These are phyloP conservation scores for Olyra latifolia DNA, from an alignment of 176 grass and related monocot genomes.

Conservation along the genomic window DNA sequence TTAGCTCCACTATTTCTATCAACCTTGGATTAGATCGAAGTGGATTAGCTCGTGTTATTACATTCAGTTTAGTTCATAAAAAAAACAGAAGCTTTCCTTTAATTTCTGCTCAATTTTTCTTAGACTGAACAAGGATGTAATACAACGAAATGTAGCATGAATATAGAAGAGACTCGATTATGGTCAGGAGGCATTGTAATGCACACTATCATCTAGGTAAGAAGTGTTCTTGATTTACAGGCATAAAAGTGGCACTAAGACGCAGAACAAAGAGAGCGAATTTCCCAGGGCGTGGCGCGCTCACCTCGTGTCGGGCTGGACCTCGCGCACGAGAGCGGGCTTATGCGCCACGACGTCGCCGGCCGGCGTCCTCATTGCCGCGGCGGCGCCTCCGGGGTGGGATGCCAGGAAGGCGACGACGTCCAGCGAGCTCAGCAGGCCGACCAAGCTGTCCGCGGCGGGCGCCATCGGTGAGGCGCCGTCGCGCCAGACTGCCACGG, in stretches of 20 bases:
- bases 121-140: no score
- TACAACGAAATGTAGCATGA: not conserved
- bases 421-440: constrained; percentile 62
- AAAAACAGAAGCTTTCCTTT: no score
- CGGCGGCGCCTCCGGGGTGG: not conserved
- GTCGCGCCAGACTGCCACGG: constrained; percentile 56
- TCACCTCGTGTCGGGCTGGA: constrained; percentile 54
- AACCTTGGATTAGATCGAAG: constrained; percentile 33
- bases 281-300: not conserved
- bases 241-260: not conserved
- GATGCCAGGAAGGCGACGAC: constrained; percentile 53
- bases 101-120: no score
- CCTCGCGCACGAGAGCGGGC: constrained; percentile 41
- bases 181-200: no score
- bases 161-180: not conserved
- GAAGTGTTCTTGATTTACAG: not conserved
- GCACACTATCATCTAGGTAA: not conserved
- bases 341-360: constrained; percentile 57
- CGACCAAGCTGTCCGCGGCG: constrained; percentile 43
- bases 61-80: no score
- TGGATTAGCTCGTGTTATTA: not conserved
- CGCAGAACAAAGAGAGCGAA: not conserved
- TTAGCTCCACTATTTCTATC: constrained; percentile 60
- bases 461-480: constrained; percentile 14
- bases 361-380: constrained; percentile 41